Base-by-base conservation (phyloP, 2,329 filamentous ascomycete genomes). In the Didymella exigua region DNA sequence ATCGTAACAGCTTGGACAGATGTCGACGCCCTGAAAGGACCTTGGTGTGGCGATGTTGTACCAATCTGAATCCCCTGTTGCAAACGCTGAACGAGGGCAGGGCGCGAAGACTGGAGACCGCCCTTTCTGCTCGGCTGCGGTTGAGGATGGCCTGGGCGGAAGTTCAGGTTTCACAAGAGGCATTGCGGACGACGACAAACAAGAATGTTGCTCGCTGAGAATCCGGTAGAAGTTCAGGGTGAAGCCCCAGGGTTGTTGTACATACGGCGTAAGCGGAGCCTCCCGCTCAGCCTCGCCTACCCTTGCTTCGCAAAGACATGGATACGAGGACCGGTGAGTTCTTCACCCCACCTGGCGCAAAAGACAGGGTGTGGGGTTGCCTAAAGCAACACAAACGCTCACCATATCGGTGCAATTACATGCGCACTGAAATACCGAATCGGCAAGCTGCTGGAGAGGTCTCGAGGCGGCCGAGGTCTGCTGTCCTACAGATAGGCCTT, bases 1-100 rank as follows among this genome's bases (percentile, higher is more conserved):
- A 23, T 61, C 59, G 51, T 59, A 67, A 34, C 63, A 67, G 23
- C 54, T 51, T 3, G 61, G 51, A 33, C 65, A 66, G 21, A 67
- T 57, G 40, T 63, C 61, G 37, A 66, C 53, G 21, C 63, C 26
- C 2, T 43, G 29, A n/a, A 61, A 49, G 2, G 37, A 2, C 11
- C 21, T 43, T 16, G 61, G 61, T 10, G 41, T 44, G 5, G 50
- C 55, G 36, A 65, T 58, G 26, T 57, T 46, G 10, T 46, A 45
- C 63, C 65, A 67, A 36, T 63, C 51, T 14, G 51, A 49, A 2
- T 59, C 48, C 8, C 41, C 56, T 18, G 49, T 33, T 16, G 44
- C 37, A 36, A 56, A 65, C 4, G 30, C 45, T 13, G 54, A 9
- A 8, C 50, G 48, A 37, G 54, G 48, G 31, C 63, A 66, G 8